Evolutionary conservation across 2,329 filamentous ascomycete species (phyloP).

Genomic region (Fonsecaea erecta): DNA sequence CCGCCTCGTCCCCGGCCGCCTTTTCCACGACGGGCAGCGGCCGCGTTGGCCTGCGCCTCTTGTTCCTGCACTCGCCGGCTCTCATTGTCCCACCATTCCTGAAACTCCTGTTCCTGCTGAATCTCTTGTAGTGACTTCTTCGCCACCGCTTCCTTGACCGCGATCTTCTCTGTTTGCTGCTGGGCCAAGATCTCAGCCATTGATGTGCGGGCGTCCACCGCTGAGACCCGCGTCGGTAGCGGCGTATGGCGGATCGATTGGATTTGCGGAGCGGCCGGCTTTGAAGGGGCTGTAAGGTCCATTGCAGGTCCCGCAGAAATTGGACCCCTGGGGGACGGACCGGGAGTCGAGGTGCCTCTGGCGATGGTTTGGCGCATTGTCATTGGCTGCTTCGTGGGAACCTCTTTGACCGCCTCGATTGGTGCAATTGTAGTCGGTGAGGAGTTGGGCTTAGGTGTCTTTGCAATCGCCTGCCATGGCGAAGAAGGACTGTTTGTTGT

Average conservation of each 20-base stretch:
- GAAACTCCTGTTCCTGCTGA: constrained; percentile 94
- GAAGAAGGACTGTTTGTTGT: constrained; percentile 39
- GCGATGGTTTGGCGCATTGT: constrained; percentile 67
- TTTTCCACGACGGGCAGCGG: constrained; percentile 45
- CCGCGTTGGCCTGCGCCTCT: constrained; percentile 47
- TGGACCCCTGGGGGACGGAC: constrained; percentile 18
- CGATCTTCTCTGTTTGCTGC: constrained; percentile 82
- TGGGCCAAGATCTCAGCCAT: constrained; percentile 88
- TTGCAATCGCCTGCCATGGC: constrained; percentile 69
- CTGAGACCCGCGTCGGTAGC: constrained; percentile 36
- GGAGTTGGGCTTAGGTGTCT: constrained; percentile 16
- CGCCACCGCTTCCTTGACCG: constrained; percentile 76
- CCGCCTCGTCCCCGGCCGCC: constrained; percentile 39
- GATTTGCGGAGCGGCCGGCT: constrained; percentile 40
- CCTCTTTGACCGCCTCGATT: constrained; percentile 13
- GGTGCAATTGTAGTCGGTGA: constrained; percentile 27
- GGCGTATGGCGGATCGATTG: constrained; percentile 55
- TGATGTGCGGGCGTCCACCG: constrained; percentile 51
- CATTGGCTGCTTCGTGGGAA: constrained; percentile 51
- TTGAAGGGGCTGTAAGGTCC: constrained; percentile 40
- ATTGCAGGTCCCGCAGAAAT: constrained; percentile 27
- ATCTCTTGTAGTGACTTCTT: constrained; percentile 93
- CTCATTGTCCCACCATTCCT: constrained; percentile 94
- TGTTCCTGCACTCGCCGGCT: constrained; percentile 72
- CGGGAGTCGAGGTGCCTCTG: constrained; percentile 44